Evolutionary conservation across 2,329 filamentous ascomycete genomes (phyloP).

Genomic region (Pestalotiopsis sp.): DNA sequence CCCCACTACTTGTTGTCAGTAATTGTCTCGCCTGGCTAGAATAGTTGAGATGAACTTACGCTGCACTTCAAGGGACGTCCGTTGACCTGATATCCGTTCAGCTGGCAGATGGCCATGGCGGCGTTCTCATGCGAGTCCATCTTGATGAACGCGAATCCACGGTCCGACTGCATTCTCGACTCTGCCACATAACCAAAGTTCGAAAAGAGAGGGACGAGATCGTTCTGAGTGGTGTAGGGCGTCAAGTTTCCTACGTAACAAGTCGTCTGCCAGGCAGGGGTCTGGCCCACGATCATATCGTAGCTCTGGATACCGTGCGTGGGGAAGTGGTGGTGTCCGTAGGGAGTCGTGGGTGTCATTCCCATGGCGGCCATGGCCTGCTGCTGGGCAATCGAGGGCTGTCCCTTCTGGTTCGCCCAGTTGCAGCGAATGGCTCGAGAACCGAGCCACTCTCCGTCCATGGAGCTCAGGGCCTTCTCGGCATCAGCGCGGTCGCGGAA

Average conservation of each 20-base stretch:
- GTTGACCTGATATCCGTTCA: constrained; percentile 98
- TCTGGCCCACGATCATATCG: constrained; percentile 94
- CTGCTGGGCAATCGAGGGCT: constrained; percentile 96
- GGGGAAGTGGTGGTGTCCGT: constrained; percentile 96
- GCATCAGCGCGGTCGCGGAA: constrained; percentile 93
- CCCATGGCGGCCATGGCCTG: constrained; percentile 97
- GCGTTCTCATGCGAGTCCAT: constrained; percentile 99
- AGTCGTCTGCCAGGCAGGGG: constrained; percentile 96
- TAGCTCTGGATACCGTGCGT: constrained; percentile 96
- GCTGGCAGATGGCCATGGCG: constrained; percentile 95
- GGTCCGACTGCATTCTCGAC: constrained; percentile 95
- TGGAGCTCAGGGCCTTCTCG: constrained; percentile 92
- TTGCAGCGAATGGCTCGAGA: constrained; percentile 98
- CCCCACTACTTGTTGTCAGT: constrained; percentile 73
- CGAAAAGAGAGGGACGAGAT: constrained; percentile 96
- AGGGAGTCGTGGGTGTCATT: constrained; percentile 95
- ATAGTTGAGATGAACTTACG: constrained; percentile 61
- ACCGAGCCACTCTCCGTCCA: constrained; percentile 99
- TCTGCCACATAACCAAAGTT: constrained; percentile 98
- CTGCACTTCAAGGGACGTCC: constrained; percentile 97
- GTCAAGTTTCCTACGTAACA: constrained; percentile 98
- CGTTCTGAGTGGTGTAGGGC: constrained; percentile 94
- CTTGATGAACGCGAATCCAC: constrained; percentile 98
- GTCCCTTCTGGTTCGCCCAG: constrained; percentile 99
- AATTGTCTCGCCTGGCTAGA: constrained; percentile 14